Base-by-base conservation (phyloP, 78 protist species). In the Dictyostelium intermedium region DNA sequence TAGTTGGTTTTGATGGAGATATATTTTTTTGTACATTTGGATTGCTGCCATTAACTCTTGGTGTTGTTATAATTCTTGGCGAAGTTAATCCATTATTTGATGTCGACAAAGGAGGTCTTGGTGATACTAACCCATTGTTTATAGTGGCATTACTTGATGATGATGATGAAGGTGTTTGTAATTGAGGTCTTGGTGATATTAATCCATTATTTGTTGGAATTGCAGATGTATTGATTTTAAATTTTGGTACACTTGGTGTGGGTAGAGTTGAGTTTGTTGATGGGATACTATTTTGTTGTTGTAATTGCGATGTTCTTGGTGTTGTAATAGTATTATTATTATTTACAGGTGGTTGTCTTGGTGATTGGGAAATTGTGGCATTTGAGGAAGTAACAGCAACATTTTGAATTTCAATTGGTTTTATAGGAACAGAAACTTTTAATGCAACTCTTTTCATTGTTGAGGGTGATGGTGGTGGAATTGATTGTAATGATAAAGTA, bases 61-160 rank as follows among this genome's bases (percentile, higher is more conserved):
- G 43, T 73, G 80, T 27, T 30, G 80, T 73, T 10, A 34, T 30
- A n/a, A n/a, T 20, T 63, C 73, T 63, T 73, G 37, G 80, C 14
- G 53, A 73, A 34, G 81, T 32, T 32, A 32, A 27, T 2, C 18
- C 32, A n/a, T n/a, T 69, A 11, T 27, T n/a, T 6, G 80, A 32
- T 72, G 47, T 34, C 34, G 80, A n/a, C 34, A 14, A 34, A 34
- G 80, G 80, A 30, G 47, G 37, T 76, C 82, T 76, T 76, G 82
- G 82, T 20, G 82, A 41, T 13, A 72, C 47, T 72, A 72, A 13
- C n/a, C 63, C 35, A 30, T 77, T 77, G 23, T 50, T 50, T 50
- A 16, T 77, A n/a, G 41, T 47, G 13, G 43, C 10, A 5, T 4
- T 72, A 34, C 5, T 72, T 13, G 10, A 30, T 45, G 56, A 45